A percentile compares a stretch with the other conserved stretches of the same genome.
Evolutionary conservation across 2,329 filamentous ascomycete genomes (phyloP).

Genomic region (Celoporthe dispersa): DNA sequence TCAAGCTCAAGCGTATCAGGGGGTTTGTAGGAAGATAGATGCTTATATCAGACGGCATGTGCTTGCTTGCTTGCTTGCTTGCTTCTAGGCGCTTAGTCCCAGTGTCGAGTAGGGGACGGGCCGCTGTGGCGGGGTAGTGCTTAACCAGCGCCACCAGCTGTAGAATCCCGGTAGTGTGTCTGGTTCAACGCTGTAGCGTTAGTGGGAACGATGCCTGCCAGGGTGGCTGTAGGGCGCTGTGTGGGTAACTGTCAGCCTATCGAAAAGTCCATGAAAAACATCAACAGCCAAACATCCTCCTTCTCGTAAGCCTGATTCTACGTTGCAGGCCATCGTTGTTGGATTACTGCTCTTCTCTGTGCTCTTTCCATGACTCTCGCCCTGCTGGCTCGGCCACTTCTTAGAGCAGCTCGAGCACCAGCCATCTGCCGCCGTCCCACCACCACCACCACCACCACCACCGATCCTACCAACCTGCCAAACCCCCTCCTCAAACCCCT

Average conservation of each 20-base stretch:
- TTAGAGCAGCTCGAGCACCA: conserved; percentile 12
- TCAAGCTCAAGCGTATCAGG: neutral
- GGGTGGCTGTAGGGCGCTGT: neutral
- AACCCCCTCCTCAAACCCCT: neutral
- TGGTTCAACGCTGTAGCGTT: neutral
- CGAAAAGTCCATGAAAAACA: neutral
- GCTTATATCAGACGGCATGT: neutral
- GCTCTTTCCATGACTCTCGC: conserved; percentile 12
- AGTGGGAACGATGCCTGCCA: neutral
- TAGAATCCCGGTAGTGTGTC: neutral
- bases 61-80: too few species aligned
- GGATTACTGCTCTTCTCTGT: too few species aligned
- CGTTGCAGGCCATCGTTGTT: neutral
- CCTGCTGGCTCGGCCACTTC: conserved; percentile 20
- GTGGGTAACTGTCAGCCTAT: neutral
- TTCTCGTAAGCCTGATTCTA: neutral
- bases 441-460: neutral
- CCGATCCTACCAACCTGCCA: neutral
- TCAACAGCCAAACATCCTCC: neutral
- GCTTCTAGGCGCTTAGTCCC: neutral
- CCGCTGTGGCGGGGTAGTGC: neutral
- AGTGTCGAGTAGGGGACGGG: neutral
- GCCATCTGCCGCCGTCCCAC: neutral
- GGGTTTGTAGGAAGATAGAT: neutral
- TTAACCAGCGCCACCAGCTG: neutral